These are phyloP conservation scores for Cercophora sp. DNA, from an alignment of 495 filamentous ascomycete genomes.

Conservation along the genomic window DNA sequence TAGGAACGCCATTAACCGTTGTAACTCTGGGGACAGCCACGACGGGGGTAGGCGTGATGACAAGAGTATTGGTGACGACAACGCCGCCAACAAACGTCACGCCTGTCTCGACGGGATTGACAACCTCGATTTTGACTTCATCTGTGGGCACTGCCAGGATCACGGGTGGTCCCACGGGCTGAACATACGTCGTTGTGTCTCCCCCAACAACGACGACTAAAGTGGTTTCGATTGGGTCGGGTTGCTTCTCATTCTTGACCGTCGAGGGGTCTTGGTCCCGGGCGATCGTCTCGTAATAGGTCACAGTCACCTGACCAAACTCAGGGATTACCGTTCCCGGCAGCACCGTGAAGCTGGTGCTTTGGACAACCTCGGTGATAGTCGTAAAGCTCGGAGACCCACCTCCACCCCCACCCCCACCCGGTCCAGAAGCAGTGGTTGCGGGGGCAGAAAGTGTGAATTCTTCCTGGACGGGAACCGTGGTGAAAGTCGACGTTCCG, in stretches of 20 bases:
- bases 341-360: conserved; percentile 12
- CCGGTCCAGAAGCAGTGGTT: too few relatives aligned
- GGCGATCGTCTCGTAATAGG: conserved; percentile 22
- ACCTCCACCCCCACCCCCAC: too few relatives aligned
- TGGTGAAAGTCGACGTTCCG: conserved; percentile 4
- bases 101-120: conserved; percentile 15
- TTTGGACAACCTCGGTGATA: background rate
- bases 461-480: too few relatives aligned
- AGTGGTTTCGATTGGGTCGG: too few relatives aligned
- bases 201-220: too few relatives aligned
- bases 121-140: conserved; percentile 17
- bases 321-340: conserved; percentile 20
- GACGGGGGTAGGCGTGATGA: conserved; percentile 20
- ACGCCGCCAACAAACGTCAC: conserved; percentile 16
- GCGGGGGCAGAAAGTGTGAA: too few relatives aligned
- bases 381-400: too few relatives aligned
- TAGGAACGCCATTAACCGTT: conserved; percentile 15
- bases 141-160: conserved; percentile 13
- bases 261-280: background rate
- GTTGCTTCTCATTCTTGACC: background rate
- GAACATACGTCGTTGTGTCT: too few relatives aligned
- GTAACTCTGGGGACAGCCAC: conserved; percentile 10
- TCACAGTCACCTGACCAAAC: conserved; percentile 25
- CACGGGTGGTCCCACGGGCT: too few relatives aligned
- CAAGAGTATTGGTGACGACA: conserved; percentile 20